A percentile compares a stretch with the other conserved stretches of the same genome.
These are phyloP conservation scores for Penicillium odoratum DNA, from an alignment of 495 filamentous ascomycete species.

Conservation along the genomic window DNA sequence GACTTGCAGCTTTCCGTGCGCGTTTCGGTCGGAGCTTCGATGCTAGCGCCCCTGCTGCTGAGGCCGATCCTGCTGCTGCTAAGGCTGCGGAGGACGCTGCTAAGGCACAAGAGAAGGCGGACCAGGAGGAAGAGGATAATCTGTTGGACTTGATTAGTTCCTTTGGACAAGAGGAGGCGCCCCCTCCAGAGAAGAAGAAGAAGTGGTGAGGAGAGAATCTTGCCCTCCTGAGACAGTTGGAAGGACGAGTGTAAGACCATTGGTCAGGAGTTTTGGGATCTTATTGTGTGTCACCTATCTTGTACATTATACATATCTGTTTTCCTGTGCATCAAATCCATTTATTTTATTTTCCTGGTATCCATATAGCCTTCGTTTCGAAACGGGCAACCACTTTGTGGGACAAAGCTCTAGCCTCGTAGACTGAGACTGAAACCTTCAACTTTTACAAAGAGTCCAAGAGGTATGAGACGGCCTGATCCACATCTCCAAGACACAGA, in stretches of 20 bases:
- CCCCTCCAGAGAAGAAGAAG: slow-evolving; percentile 36
- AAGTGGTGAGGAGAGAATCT: slow-evolving; percentile 8
- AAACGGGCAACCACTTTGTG: not conserved
- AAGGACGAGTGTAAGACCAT: slow-evolving; percentile 8
- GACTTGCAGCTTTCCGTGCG: slow-evolving; percentile 78
- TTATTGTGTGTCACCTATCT: slow-evolving; percentile 20
- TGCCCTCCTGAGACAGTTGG: not conserved
- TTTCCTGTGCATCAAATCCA: slow-evolving; percentile 11
- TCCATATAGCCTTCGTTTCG: not conserved
- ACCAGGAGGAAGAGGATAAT: slow-evolving; percentile 54
- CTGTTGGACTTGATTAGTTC: slow-evolving; percentile 70
- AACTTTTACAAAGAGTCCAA: slow-evolving; percentile 1
- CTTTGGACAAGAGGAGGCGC: slow-evolving; percentile 50
- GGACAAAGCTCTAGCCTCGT: not conserved
- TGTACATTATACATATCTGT: slow-evolving; percentile 32
- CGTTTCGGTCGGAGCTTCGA: slow-evolving; percentile 86
- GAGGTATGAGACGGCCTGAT: slow-evolving; percentile 12
- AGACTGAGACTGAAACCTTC: not conserved
- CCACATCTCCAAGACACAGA: slow-evolving; percentile 10
- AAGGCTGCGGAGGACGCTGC: slow-evolving; percentile 34
- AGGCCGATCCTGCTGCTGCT: slow-evolving; percentile 25
- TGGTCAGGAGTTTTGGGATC: slow-evolving; percentile 26
- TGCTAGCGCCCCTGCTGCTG: slow-evolving; percentile 43
- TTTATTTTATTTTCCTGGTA: not conserved
- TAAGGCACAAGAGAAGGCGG: slow-evolving; percentile 31